Evolutionary conservation across 208 protist species (phyloP).

Genomic region (Crithidia acanthocephali): DNA sequence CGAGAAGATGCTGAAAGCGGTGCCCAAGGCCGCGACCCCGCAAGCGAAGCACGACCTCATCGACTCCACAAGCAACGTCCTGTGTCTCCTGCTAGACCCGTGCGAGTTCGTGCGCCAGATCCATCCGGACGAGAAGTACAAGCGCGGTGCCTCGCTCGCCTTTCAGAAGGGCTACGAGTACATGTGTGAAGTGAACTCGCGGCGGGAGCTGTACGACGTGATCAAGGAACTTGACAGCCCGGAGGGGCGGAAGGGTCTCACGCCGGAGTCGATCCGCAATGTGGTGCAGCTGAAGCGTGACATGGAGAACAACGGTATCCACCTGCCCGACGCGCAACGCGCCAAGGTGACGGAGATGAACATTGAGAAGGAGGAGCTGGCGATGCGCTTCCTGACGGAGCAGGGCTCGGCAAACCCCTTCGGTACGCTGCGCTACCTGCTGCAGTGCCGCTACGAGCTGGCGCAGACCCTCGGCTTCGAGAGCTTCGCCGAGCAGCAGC

Average conservation of each 20-base stretch:
- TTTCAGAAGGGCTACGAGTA: slow-evolving; percentile 90
- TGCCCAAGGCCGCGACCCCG: slow-evolving; percentile 62
- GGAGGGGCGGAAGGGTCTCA: slow-evolving; percentile 65
- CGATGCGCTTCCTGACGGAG: slow-evolving; percentile 83
- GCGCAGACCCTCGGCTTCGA: slow-evolving; percentile 83
- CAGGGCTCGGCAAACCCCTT: slow-evolving; percentile 76
- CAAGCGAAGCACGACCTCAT: slow-evolving; percentile 92
- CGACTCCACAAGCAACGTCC: slow-evolving; percentile 91
- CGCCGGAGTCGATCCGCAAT: slow-evolving; percentile 89
- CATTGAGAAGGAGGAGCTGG: slow-evolving; percentile 89
- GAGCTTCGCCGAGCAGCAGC: slow-evolving; percentile 91
- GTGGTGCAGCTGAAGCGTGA: slow-evolving; percentile 88
- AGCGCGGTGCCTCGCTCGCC: slow-evolving; percentile 71
- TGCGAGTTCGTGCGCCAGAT: slow-evolving; percentile 94
- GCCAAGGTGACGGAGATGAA: slow-evolving; percentile 86
- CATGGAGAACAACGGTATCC: slow-evolving; percentile 94
- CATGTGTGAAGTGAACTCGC: slow-evolving; percentile 92
- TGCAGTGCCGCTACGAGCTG: slow-evolving; percentile 85
- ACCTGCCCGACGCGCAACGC: slow-evolving; percentile 78
- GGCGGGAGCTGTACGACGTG: slow-evolving; percentile 85
- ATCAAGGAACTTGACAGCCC: slow-evolving; percentile 77
- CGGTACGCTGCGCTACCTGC: slow-evolving; percentile 76
- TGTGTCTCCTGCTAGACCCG: slow-evolving; percentile 92
- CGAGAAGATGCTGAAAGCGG: slow-evolving; percentile 72
- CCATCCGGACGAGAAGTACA: slow-evolving; percentile 88